Evolutionary conservation across 176 grass and related monocot species (phyloP).

Genomic region (Alloteropsis semialata): DNA sequence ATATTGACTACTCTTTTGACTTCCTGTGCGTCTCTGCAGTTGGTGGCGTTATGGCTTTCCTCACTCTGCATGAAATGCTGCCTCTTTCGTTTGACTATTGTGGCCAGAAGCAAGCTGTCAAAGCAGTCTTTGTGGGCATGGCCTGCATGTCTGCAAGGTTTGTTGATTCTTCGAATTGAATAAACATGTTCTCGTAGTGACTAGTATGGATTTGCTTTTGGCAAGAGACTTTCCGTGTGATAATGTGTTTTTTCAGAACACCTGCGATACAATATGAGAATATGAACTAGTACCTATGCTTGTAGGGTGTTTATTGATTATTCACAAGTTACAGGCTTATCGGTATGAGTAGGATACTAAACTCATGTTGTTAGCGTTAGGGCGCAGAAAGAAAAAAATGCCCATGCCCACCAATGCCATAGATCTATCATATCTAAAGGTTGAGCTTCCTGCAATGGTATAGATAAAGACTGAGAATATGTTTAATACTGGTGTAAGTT

Average conservation of each 20-base stretch:
- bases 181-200: neutral
- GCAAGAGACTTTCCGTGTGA: neutral
- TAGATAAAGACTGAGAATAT: neutral
- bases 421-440: neutral
- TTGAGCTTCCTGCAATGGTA: neutral
- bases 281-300: neutral
- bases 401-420: neutral
- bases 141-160: slow-evolving; percentile 98
- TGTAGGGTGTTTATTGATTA: neutral
- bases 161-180: slow-evolving; percentile 39
- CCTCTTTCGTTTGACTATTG: slow-evolving; percentile 97
- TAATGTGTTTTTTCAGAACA: neutral
- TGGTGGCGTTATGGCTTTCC: slow-evolving; percentile 98
- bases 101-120: slow-evolving; percentile 94
- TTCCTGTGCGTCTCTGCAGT: slow-evolving; percentile 38
- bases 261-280: neutral
- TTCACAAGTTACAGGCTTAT: neutral
- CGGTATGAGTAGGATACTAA: neutral
- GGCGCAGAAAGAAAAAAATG: neutral
- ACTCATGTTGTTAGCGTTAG: neutral
- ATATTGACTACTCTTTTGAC: neutral
- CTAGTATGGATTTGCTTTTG: slow-evolving; percentile 15
- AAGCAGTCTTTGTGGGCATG: slow-evolving; percentile 97
- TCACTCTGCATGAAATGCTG: slow-evolving; percentile 97
- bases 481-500: neutral